Base-by-base conservation (phyloP, 495 filamentous ascomycete genomes). In the Penicillium lagena region DNA sequence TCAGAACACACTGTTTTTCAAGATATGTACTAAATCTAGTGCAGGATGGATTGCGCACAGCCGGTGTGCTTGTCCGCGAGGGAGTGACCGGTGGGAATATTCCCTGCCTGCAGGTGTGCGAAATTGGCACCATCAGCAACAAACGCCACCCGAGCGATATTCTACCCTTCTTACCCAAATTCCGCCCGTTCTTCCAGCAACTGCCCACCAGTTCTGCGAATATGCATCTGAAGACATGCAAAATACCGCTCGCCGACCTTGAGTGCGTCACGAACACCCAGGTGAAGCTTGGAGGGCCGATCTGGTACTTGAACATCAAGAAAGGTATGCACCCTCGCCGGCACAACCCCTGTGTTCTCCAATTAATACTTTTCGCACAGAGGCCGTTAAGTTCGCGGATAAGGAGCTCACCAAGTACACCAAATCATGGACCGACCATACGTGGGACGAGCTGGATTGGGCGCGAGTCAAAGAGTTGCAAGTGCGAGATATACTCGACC, bases 381-480 rank as follows among this genome's bases (percentile, higher is more conserved):
- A 72, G 48, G 63, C 63, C 1, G 47, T 55, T 9, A 70, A 71
- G 29, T 63, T 72, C 33, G 78, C 67, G 7, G 67, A 84, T 50
- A 80, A 83, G 22, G 78, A 83, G 40, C 67, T 96, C 27, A 62
- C 68, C 13, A 67, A 76, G 11, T 70, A 87, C 6, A 83, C 77
- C 57, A 63, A 66, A 12, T 80, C 81, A 1, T 97, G 93, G 89
- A 75, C 73, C 12, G 70, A 70, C 17, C 63, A 79, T 17, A 71
- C 78, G 35, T 97, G 91, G 90, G 78, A 90, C 50, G 94, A 98
- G 63, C 66, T 90, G 35, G 90, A 95, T 60, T 87, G 87, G 69
- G 71, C 71, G 27, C 79, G 78, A 45, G 81, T 96, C 56, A 89
- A 84, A 62, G 88, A 86, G 56, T 64, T 97, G 48, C 71, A 77